Percentiles rank a stretch among this genome's conserved stretches.
Conservation (phyloP, 768 basidiomycete genomes). For the Pilatotrama ljubarskyi region DNA sequence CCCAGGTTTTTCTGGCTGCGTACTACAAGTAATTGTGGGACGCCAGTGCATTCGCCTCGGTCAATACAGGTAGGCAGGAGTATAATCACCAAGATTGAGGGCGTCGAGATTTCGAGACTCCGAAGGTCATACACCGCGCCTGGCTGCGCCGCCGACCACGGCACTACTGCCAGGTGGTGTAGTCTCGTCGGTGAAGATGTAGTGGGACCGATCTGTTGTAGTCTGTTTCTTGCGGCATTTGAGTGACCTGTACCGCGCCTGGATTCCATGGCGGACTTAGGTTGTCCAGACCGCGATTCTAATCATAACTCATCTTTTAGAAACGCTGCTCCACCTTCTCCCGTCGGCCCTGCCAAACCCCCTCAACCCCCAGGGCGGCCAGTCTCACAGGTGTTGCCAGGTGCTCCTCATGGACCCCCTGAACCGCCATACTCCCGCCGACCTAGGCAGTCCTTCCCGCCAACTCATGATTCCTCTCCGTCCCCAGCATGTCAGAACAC, state of each 20-base stretch:
- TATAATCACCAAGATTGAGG: too few species aligned
- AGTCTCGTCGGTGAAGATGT: too few species aligned
- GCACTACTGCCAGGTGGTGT: too few species aligned
- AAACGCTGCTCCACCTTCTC: not conserved
- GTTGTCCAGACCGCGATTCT: not conserved
- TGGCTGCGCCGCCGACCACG: too few species aligned
- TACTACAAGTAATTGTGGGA: too few species aligned
- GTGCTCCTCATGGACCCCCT: not conserved
- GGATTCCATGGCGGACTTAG: not conserved
- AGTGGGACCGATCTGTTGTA: too few species aligned
- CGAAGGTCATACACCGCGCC: too few species aligned
- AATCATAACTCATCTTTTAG: not conserved
- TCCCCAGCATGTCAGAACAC: not conserved
- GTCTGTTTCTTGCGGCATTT: not conserved
- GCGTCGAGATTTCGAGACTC: too few species aligned
- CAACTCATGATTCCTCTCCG: not conserved
- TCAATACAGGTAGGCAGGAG: too few species aligned
- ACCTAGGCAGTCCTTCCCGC: slow-evolving; percentile 13
- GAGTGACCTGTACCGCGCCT: not conserved
- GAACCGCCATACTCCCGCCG: slow-evolving; percentile 9
- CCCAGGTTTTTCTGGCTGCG: too few species aligned
- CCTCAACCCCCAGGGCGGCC: not conserved
- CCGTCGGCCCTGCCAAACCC: not conserved
- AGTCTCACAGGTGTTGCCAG: not conserved
- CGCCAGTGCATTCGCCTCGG: too few species aligned